Evolutionary conservation across 225 moss, liverwort and hornwort species (phyloP).

Genomic region (Straminergon stramineum): DNA sequence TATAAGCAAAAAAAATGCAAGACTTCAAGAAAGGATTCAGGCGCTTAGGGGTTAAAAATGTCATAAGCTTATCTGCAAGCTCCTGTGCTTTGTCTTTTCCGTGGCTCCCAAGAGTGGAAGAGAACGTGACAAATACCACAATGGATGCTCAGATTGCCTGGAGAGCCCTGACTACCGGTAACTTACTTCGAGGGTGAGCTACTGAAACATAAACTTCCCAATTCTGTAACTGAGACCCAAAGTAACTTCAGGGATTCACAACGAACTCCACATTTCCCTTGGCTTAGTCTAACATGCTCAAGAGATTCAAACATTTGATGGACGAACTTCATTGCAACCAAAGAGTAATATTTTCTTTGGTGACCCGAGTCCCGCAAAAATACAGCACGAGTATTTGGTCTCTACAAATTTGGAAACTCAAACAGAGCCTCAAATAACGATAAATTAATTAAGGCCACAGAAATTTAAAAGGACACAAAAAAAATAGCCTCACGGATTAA

Average conservation of each 20-base stretch:
- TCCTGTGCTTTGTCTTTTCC: neutral
- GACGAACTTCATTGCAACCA: neutral
- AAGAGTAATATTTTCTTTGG: neutral
- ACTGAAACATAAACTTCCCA: neutral
- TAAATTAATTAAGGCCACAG: neutral
- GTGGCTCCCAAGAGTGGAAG: neutral
- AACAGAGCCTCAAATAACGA: neutral
- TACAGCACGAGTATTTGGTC: neutral
- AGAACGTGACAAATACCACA: neutral
- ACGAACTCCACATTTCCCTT: neutral
- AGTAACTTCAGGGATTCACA: neutral
- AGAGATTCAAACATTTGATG: neutral
- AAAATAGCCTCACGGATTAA: slow-evolving; percentile 11
- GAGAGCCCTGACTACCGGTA: neutral
- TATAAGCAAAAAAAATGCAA: too few relatives aligned
- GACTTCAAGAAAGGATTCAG: too few relatives aligned
- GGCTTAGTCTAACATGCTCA: neutral
- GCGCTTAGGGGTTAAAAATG: neutral
- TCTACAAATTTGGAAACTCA: neutral
- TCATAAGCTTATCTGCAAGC: neutral
- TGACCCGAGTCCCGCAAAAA: neutral
- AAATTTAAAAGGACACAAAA: neutral
- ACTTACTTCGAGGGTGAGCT: neutral
- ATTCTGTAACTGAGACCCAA: neutral
- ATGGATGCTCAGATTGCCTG: neutral